Evolutionary conservation across 1,139 yeast species (phyloP).

Genomic region (Candida dubliniensis): DNA sequence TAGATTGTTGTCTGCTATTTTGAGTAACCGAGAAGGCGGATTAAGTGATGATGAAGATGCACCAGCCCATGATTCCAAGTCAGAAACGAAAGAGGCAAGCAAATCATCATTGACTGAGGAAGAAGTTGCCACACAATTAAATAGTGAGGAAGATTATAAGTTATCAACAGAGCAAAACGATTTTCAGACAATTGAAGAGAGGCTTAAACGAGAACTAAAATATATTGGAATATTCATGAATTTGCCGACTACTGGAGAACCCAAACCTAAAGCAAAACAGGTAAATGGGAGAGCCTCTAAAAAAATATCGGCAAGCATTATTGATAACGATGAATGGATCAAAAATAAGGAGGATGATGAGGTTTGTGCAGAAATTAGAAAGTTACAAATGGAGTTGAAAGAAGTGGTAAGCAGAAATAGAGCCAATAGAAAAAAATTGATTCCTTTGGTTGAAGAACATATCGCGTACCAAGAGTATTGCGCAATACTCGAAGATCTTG

Average conservation of each 20-base stretch:
- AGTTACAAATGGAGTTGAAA: slow-evolving; percentile 66
- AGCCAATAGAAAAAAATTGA: slow-evolving; percentile 61
- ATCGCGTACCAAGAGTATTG: slow-evolving; percentile 94
- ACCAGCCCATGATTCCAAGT: slow-evolving; percentile 17
- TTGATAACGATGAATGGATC: slow-evolving; percentile 74
- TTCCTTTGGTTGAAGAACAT: slow-evolving; percentile 83
- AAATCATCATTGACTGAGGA: slow-evolving; percentile 21
- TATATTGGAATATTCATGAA: slow-evolving; percentile 90
- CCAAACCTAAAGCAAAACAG: slow-evolving; percentile 21
- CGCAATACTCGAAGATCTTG: slow-evolving; percentile 87
- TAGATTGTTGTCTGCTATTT: slow-evolving; percentile 77
- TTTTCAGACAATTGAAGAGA: slow-evolving; percentile 79
- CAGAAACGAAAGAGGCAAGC: slow-evolving; percentile 10
- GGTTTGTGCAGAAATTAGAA: slow-evolving; percentile 79
- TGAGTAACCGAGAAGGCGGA: slow-evolving; percentile 51
- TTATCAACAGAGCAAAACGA: slow-evolving; percentile 47
- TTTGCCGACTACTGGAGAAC: slow-evolving; percentile 33
- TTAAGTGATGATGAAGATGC: slow-evolving; percentile 31
- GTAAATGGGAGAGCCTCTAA: slow-evolving; percentile 22
- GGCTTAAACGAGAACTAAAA: slow-evolving; percentile 81
- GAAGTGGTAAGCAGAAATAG: slow-evolving; percentile 64
- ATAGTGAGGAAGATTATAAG: slow-evolving; percentile 38
- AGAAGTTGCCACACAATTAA: slow-evolving; percentile 42
- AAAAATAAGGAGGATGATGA: slow-evolving; percentile 91
- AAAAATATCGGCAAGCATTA: slow-evolving; percentile 31